phyloP scores from a whole-genome alignment of 2,329 filamentous ascomycete species.

The Paraphoma chrysanthemicola region DNA sequence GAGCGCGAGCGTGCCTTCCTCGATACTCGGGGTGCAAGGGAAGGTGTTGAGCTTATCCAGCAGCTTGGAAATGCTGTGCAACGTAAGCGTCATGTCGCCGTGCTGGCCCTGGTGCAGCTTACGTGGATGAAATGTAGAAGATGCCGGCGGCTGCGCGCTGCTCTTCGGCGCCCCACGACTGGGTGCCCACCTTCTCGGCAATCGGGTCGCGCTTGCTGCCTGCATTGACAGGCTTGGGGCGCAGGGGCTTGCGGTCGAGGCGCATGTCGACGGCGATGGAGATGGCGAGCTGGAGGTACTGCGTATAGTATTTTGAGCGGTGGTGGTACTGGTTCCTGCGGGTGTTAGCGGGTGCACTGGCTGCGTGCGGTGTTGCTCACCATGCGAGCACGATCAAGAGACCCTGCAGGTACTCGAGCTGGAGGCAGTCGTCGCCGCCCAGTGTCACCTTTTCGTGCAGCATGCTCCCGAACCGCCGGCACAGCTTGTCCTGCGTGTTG shows the following conservation, averaged over 20 bases:
- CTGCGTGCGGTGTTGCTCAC: conserved; percentile 13
- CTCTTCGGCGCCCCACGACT: conserved; percentile 47
- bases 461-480: conserved; percentile 37
- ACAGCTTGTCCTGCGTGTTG: conserved; percentile 42
- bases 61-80: conserved; percentile 42
- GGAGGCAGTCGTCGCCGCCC: conserved; percentile 35
- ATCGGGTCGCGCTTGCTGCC: conserved; percentile 34
- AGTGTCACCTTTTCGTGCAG: conserved; percentile 38
- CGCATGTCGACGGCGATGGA: conserved; percentile 41
- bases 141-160: conserved; percentile 54
- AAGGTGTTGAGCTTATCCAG: conserved; percentile 50
- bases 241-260: conserved; percentile 33
- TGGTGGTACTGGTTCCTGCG: conserved; percentile 42
- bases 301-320: conserved; percentile 36
- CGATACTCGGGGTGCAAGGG: conserved; percentile 43
- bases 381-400: conserved; percentile 37
- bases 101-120: conserved; percentile 12
- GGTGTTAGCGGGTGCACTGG: not conserved
- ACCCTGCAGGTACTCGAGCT: conserved; percentile 38
- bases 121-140: conserved; percentile 54
- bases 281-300: conserved; percentile 39
- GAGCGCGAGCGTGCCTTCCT: conserved; percentile 47
- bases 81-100: conserved; percentile 12
- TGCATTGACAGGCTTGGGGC: conserved; percentile 16
- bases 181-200: conserved; percentile 16